Base-by-base conservation (phyloP, 805 yeast species). In the Debaryomyces hansenii region DNA sequence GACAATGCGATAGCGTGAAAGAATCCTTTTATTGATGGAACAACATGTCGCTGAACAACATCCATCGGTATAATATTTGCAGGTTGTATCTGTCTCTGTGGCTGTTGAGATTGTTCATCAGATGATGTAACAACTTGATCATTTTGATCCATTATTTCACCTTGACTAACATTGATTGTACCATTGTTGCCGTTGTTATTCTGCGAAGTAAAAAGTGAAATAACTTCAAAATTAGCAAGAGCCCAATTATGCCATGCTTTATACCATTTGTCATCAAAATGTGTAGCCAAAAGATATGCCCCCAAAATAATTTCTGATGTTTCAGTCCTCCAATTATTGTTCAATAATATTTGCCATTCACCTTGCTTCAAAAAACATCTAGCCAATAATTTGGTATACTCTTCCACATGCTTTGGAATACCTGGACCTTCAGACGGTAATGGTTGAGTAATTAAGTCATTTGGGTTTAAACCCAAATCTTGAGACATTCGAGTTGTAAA, bases 241-340 rank as follows among this genome's bases (percentile, higher is more conserved):
- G 99, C 99, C 99, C 99, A 94, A 60, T 90, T 92, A 63, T 94
- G 99, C 99, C 99, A 95, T 14, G 98, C 99, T 61, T 95, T 94
- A 60, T 94, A 94, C 97, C 99, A 94, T 20, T 80, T 79, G 31
- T 80, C 76, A 62, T 94, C 97, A 65, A 94, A 92, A 62, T 91
- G 97, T 0, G 99, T 92, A 0, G 99, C 98, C 52, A 94, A 74
- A 45, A 94, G 70, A 62, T 89, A 94, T 0, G 97, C 90, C 10
- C 97, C 96, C 48, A 94, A 70, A 53, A 94, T 90, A 1, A 91
- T 86, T 37, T 90, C 91, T 1, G 91, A 83, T 32, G 77, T 74
- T 50, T 84, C 87, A 8, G 82, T 77, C 49, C 88, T 79, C 98
- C 98, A 92, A 51, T 81, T 81, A 40, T 75, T 78, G 48, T 86